Base-by-base conservation (phyloP, 2,329 filamentous ascomycete genomes). In the Tolypocladium paradoxum region DNA sequence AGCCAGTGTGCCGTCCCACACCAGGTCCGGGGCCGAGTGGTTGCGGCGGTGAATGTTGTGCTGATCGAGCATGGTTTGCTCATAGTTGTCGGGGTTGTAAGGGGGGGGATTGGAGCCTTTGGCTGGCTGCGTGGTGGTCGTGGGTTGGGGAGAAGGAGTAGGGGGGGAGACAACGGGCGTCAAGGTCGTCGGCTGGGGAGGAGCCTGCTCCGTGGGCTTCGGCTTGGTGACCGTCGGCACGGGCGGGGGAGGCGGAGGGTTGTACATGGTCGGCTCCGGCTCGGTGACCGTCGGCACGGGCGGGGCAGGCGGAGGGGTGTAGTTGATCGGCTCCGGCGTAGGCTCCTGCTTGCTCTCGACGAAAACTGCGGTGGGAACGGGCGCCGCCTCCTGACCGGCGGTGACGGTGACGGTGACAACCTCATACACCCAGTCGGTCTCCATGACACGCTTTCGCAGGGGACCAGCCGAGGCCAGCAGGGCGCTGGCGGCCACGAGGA, bases 11-110 rank as follows among this genome's bases (percentile, higher is more conserved):
- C 73, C 64, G 61, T 84, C 78, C 87, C 88, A 97, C 50, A 64
- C 66, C 47, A 96, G 65, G 46, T 73, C 77, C 24, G 70, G 64
- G 36, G 82, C 83, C 20, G 85, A 85, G 78, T 96, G 90, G 75
- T 93, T 95, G 64, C 76, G 68, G 58, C 93, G 91, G 73, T 93
- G 88, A 51, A 85, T 64, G 74, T 96, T 96, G 84, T 97, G 93
- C 67, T 88, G 82, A 62, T 84, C 75, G 49, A 92, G 62, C 49
- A 77, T 76, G 16, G 70, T 65, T 53, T 66, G 66, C 54, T 62
- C 36, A 54, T 74, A 71, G 52, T 68, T 58, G 43, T 53, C 54
- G 36, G 43, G n/a, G 38, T 55, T 48, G 52, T 22, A 46, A 24
- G 27, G 11, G 14, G 51, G 22, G 18, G 51, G 18, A 34, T 35